Evolutionary conservation across 139 green algal genomes (phyloP), one percentile per base, ranked within the genome.

Genomic region (Diplosphaera chodatii): DNA sequence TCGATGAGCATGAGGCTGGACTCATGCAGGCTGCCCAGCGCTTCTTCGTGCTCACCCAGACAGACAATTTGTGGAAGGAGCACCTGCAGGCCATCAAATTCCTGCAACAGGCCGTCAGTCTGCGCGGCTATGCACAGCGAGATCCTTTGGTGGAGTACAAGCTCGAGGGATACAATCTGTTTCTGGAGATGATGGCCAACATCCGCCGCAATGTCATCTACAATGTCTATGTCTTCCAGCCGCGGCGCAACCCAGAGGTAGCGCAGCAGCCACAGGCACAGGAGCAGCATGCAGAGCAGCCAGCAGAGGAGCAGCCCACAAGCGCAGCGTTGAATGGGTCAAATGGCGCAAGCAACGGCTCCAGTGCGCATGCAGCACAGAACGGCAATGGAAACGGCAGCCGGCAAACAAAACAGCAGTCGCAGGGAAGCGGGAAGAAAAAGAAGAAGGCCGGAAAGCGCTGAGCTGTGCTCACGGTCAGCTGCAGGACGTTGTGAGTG

Each of bases 61-160:
- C 88, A 5, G 95, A 99, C 87, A 91, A 89, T 80, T 81, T 97
- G 55, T 99, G 95, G 95, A 97, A 98, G 87, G 91, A 98, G 80
- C 94, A 98, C 77, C 82, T 98, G 64, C 82, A 94, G 84, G 89
- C 92, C 33, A 97, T 99, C 78, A 97, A 97, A 82, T 99, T 99
- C 81, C 69, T 98, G 73, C 95, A 98, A 83, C 90, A 96, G 83
- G 94, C 92, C 3, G 92, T 98, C 65, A 89, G 90, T 30, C 84
- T 98, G 73, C 84, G 92, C 13, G 93, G 93, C 22, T 95, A 93
- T 65, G 89, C 86, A 18, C 70, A 95, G 77, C 85, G 83, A 55
- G 96, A 99, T 80, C 96, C 96, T 1, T 86, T 99, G 31, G 96
- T 89, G 6, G 96, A 99, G 88, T 99, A 98, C 87, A 99, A 99